Evolutionary conservation across 495 filamentous ascomycete genomes (phyloP), one percentile per base, ranked within the genome.

Genomic region (Penicillium diatomitis): DNA sequence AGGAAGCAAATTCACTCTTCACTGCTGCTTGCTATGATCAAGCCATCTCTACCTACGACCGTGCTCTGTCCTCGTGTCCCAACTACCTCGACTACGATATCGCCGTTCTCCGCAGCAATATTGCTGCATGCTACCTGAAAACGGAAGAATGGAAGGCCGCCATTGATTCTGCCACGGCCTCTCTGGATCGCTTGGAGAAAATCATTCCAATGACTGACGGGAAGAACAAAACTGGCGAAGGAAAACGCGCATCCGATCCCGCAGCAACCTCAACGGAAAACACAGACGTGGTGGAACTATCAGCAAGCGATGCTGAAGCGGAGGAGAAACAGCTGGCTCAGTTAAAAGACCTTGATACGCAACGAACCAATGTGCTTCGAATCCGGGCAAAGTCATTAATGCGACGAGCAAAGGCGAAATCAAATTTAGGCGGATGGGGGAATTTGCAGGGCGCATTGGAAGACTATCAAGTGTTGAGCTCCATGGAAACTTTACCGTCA

Each of bases 31-130:
- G 78, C 47, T 95, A 87, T 69, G 80, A 85, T 54, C 82, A 86
- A 56, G 92, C 92, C n/a, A 86, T 96, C 55, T 82, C 85, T 62
- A 83, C 79, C 58, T 98, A 98, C 70, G 86, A 90, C 57, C 79
- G 86, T 49, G 92, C 92, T 27, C 73, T 96, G 2, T 75, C 83
- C 32, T 76, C 82, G 12, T 92, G 87, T 51, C 92, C 92, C 2
- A 85, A 79, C 54, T 95, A 96, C 61, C 80, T 96, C 33, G 86
- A 92, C 53, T 92, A 86, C 70, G 89, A 96, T 59, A 72, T 91
- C 56, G 47, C 47, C 4, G 47, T 49, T 0, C 33, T 49, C 6
- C 47, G 47, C 6, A 49, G 47, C 28, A 49, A 49, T 28, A 49
- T 49, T 32, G 47, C 47, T 4, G 92, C 89, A n/a, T 95, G 88